Conservation (phyloP, 2,329 filamentous ascomycete species). For the Pleomassaria siparia region DNA sequence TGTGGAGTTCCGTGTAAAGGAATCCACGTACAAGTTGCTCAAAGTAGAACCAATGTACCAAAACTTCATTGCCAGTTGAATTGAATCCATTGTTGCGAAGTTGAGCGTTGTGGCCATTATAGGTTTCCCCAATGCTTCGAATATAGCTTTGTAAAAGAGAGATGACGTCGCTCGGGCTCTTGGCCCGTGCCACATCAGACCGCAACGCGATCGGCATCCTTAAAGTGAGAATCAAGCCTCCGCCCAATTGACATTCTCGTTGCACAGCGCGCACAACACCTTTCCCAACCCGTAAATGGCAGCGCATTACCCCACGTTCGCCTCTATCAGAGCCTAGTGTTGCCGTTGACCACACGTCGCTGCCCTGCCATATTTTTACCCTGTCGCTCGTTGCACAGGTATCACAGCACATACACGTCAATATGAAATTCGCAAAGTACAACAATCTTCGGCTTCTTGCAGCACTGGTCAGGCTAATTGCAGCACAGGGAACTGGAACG, state of each 20-base stretch:
- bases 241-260: not conserved
- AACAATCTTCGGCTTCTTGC: conserved; percentile 16
- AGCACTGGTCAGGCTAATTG: not conserved
- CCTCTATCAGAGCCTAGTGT: conserved; percentile 2
- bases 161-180: not conserved
- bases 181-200: conserved; percentile 1
- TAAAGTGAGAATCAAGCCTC: not conserved
- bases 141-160: no score
- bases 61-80: no score
- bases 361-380: not conserved
- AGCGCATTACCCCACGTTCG: no score
- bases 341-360: not conserved
- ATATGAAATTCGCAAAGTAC: conserved; percentile 66
- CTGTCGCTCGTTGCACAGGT: not conserved
- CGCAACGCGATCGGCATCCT: not conserved
- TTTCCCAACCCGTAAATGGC: not conserved
- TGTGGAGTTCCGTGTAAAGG: not conserved
- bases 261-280: not conserved
- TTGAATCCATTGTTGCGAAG: no score
- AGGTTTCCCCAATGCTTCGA: no score
- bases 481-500: conserved; percentile 71
- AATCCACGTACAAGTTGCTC: no score
- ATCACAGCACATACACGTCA: not conserved
- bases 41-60: no score
- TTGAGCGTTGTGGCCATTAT: no score